Conservation (phyloP, 2,329 filamentous ascomycete species). For the Hypomyces rosellus region DNA sequence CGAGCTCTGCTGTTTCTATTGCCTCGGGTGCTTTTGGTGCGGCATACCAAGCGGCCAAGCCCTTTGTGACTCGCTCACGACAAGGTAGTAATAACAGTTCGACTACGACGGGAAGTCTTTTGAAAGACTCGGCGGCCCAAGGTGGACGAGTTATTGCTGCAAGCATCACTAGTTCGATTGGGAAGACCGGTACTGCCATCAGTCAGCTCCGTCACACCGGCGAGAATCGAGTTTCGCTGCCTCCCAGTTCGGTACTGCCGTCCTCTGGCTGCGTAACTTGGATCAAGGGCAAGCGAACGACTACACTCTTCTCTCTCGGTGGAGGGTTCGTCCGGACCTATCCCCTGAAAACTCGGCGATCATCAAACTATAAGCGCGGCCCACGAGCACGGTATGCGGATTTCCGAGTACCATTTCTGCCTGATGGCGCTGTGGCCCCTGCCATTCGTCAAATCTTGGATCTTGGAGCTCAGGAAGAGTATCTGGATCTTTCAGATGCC, state of each 20-base stretch:
- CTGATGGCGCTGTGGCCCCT: constrained; percentile 53
- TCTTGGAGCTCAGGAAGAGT: constrained; percentile 46
- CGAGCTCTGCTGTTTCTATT: constrained; percentile 56
- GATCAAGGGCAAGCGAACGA: constrained; percentile 56
- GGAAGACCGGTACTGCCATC: constrained; percentile 63
- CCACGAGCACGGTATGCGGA: constrained; percentile 58
- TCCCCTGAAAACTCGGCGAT: constrained; percentile 49
- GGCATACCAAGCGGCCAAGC: constrained; percentile 62
- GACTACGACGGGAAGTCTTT: constrained; percentile 33
- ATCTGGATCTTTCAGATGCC: constrained; percentile 46
- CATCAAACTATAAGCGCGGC: constrained; percentile 47
- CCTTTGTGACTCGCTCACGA: constrained; percentile 49
- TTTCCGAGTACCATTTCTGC: constrained; percentile 57
- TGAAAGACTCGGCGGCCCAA: constrained; percentile 59
- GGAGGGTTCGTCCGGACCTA: constrained; percentile 62
- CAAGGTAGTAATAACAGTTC: constrained; percentile 38
- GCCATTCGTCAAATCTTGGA: constrained; percentile 49
- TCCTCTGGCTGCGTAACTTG: constrained; percentile 57
- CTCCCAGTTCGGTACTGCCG: constrained; percentile 47
- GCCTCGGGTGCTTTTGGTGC: constrained; percentile 66
- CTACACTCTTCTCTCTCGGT: constrained; percentile 58
- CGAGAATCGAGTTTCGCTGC: constrained; percentile 68
- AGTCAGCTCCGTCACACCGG: constrained; percentile 67
- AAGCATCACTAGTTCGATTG: constrained; percentile 67
- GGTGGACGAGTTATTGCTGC: constrained; percentile 66